phyloP scores from a whole-genome alignment of 208 protist species.

The Trypanosoma conorhini region DNA sequence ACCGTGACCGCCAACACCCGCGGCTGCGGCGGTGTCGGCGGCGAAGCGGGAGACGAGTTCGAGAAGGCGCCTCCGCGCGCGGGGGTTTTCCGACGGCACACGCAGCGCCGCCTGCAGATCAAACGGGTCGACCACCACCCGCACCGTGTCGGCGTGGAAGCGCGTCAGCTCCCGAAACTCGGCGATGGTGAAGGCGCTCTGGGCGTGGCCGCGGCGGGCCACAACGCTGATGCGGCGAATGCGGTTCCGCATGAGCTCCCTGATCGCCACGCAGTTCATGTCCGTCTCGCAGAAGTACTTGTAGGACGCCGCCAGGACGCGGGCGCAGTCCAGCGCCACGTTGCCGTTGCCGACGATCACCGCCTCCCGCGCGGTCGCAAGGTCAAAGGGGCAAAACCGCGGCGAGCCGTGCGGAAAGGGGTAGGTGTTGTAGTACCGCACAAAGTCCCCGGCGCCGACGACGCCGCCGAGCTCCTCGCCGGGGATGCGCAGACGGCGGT shows the following conservation, averaged over 20 bases:
- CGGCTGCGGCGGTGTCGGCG: background rate
- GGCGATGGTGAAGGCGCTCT: constrained; percentile 95
- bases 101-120: constrained; percentile 41
- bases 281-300: constrained; percentile 90
- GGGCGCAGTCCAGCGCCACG: constrained; percentile 95
- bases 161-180: constrained; percentile 95
- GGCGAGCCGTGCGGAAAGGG: constrained; percentile 85
- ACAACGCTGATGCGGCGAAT: constrained; percentile 83
- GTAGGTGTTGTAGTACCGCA: constrained; percentile 97
- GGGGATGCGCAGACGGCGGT: constrained; percentile 68
- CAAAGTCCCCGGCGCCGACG: constrained; percentile 87
- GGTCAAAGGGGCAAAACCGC: constrained; percentile 72
- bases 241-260: constrained; percentile 69
- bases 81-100: constrained; percentile 33
- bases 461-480: constrained; percentile 87
- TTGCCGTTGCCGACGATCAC: constrained; percentile 95
- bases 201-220: constrained; percentile 84
- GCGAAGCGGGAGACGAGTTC: constrained; percentile 67
- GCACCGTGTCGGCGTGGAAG: constrained; percentile 61
- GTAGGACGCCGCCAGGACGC: constrained; percentile 79
- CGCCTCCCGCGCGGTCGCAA: constrained; percentile 43
- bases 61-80: constrained; percentile 81
- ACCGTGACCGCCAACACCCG: background rate
- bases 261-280: constrained; percentile 85
- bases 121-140: constrained; percentile 71